Conservation (phyloP, 768 basidiomycete species). For the Trametes punicea region DNA sequence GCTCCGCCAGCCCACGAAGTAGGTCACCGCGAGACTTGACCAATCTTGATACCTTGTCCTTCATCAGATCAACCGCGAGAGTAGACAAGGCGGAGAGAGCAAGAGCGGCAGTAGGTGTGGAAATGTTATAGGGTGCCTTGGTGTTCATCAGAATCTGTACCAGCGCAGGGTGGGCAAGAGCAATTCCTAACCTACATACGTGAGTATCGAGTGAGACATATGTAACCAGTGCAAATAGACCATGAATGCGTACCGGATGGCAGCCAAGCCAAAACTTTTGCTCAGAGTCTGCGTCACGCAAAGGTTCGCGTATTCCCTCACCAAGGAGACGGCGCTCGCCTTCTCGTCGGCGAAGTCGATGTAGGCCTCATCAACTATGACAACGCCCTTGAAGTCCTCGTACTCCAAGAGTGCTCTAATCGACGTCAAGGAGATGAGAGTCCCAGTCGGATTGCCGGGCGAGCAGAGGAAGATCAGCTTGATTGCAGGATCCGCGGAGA, state of each 20-base stretch:
- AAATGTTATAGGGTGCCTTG: constrained; percentile 98
- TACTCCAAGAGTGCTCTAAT: constrained; percentile 73
- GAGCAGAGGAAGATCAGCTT: constrained; percentile 95
- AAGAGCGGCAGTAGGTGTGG: constrained; percentile 81
- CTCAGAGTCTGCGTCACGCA: constrained; percentile 96
- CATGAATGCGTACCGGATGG: constrained; percentile 68
- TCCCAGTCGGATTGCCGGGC: constrained; percentile 96
- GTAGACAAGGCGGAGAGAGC: constrained; percentile 77
- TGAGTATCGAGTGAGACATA: too few relatives aligned
- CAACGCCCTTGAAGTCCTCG: constrained; percentile 81
- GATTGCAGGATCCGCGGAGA: constrained; percentile 70
- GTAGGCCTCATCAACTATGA: constrained; percentile 96
- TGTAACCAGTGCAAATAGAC: not conserved
- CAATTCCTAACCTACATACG: constrained; percentile 71
- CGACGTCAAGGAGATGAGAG: constrained; percentile 68
- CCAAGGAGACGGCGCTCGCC: constrained; percentile 63
- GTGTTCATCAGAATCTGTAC: constrained; percentile 91
- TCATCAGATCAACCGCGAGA: constrained; percentile 59
- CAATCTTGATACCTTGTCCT: constrained; percentile 57
- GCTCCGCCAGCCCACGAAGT: constrained; percentile 43
- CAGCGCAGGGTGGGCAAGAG: constrained; percentile 83
- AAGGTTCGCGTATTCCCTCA: constrained; percentile 81
- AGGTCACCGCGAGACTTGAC: constrained; percentile 55
- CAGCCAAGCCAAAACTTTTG: constrained; percentile 94
- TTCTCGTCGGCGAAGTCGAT: constrained; percentile 80